phyloP scores from a whole-genome alignment of 352 stramenopile genomes.

The Blastocystis sp. region DNA sequence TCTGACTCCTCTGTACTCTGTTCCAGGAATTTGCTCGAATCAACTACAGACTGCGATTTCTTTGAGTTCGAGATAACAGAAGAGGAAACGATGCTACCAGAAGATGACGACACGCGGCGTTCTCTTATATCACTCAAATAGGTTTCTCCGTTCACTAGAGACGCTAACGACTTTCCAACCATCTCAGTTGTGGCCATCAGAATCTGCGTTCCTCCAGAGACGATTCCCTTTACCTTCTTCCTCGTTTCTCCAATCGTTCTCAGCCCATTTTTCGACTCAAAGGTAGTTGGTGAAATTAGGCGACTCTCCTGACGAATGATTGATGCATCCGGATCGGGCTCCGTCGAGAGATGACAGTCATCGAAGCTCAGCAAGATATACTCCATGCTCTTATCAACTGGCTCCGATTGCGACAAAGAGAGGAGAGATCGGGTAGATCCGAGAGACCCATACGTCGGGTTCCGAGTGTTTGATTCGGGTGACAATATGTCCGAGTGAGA shows the following conservation, averaged over 20 bases:
- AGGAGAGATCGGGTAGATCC: not conserved
- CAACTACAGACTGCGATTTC: too few relatives aligned
- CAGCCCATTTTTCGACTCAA: not conserved
- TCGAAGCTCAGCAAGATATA: not conserved
- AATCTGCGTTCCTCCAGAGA: constrained; percentile 6
- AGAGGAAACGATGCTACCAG: not conserved
- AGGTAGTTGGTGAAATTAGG: not conserved
- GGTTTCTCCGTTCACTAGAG: not conserved
- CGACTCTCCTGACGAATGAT: not conserved
- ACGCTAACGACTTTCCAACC: not conserved
- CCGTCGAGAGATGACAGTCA: not conserved
- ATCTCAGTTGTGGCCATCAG: not conserved
- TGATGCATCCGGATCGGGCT: not conserved
- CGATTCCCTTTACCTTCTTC: constrained; percentile 23
- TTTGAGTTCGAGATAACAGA: too few relatives aligned
- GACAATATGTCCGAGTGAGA: not conserved
- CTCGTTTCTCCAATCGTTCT: not conserved
- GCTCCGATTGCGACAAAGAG: not conserved
- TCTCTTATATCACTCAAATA: not conserved
- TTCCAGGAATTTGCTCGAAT: not conserved
- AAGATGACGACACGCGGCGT: not conserved
- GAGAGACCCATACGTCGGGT: not conserved
- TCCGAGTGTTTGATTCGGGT: not conserved
- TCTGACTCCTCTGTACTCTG: not conserved
- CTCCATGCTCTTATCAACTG: not conserved